Evolutionary conservation across 2,329 filamentous ascomycete genomes (phyloP), one percentile per base, ranked within the genome.

Genomic region (Calonectria pteridis): DNA sequence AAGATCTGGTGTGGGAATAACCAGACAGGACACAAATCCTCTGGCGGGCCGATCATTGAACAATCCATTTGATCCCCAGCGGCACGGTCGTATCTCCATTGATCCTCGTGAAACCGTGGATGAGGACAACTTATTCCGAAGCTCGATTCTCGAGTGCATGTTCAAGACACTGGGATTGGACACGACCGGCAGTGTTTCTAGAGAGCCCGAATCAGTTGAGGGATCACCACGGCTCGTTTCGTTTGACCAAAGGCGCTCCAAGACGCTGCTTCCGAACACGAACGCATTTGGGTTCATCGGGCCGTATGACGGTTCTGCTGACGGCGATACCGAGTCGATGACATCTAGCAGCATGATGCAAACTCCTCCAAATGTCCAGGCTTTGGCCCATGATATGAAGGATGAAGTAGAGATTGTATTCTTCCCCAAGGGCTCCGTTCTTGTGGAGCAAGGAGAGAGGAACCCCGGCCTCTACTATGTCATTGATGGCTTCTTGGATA

Each of bases 391-490:
- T 72, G 96, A 98, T 74, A 90, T 98, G 85, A 94, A 93, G 76
- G 93, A 98, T 75, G 97, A 99, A 67, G 91, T 98, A 3, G 97
- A 99, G 82, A 98, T 99, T 77, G 97, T 99, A 7, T 98, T 94
- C 86, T 99, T 99, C 77, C 96, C 96, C 0, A 95, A 98, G 83
- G 96, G 94, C 3, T 96, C 97, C 2, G 94, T 99, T 0, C 89
- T 99, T 20, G 96, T 99, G 0, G 97, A 99, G 81, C 96, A 98
- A 85, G 96, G 97, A 13, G 97, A 99, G 83, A 91, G 97, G n/a
- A 98, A 97, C 78, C 97, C 97, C 0, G 97, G 97, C 0, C 84
- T 99, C 0, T 99, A 99, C 85, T 99, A 99, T 84, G 96, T 99
- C 4, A 94, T 99, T 64, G 97, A 99, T 83, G 97, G 97, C 0